A percentile compares a stretch with the other conserved stretches of the same genome.
Conservation (phyloP, 2,329 filamentous ascomycete genomes). For the Myriosclerotinia duriaeana region DNA sequence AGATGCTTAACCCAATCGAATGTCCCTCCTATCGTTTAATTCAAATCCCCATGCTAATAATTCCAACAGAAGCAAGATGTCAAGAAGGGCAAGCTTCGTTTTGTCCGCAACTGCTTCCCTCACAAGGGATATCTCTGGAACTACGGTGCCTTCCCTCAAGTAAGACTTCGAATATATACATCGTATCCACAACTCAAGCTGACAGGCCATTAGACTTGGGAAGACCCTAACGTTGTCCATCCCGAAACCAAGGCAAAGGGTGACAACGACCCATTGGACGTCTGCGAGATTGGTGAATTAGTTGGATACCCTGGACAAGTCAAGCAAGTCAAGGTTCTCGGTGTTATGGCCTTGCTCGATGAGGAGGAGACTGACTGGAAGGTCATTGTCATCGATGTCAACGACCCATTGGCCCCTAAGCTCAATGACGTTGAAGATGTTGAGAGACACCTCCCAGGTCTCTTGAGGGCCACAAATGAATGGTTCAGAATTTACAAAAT, state of each 20-base stretch:
- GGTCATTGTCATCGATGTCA: constrained; percentile 98
- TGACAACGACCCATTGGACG: constrained; percentile 98
- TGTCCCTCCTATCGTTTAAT: not conserved
- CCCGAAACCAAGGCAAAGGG: constrained; percentile 99
- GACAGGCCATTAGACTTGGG: constrained; percentile 73
- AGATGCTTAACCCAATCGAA: constrained; percentile 25
- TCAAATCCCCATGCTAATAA: constrained; percentile 13
- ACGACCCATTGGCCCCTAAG: constrained; percentile 93
- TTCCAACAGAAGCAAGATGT: constrained; percentile 75
- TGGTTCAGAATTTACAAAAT: constrained; percentile 99
- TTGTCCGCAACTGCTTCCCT: constrained; percentile 99
- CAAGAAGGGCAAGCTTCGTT: constrained; percentile 99
- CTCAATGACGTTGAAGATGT: constrained; percentile 99
- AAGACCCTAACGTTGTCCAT: constrained; percentile 94
- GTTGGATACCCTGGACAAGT: constrained; percentile 94
- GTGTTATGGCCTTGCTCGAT: constrained; percentile 98
- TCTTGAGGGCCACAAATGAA: constrained; percentile 97
- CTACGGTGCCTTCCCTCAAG: constrained; percentile 98
- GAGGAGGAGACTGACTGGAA: constrained; percentile 99
- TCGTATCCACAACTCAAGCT: constrained; percentile 22
- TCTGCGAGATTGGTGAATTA: constrained; percentile 98
- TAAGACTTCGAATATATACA: constrained; percentile 46
- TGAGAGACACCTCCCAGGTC: constrained; percentile 94
- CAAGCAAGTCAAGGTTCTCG: constrained; percentile 99
- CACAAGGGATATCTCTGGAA: constrained; percentile 99